These are phyloP conservation scores for Casuarina glauca DNA, from an alignment of 306 rosid species.

Conservation along the genomic window DNA sequence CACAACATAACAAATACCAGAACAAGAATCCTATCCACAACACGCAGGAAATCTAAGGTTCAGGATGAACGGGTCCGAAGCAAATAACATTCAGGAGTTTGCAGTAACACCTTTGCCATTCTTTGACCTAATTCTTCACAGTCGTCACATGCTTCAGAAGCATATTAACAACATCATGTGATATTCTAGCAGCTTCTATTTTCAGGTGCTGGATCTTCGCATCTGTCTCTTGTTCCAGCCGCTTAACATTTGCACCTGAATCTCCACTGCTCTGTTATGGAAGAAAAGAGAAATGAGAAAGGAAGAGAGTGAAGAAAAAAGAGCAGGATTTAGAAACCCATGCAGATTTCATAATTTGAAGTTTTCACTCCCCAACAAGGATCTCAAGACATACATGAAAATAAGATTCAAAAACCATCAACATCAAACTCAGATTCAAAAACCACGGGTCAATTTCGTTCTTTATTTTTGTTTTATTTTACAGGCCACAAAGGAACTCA, in stretches of 20 bases:
- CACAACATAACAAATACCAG: background rate
- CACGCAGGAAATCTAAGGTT: constrained; percentile 29
- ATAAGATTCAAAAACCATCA: background rate
- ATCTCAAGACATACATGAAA: constrained; percentile 2
- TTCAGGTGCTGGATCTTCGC: constrained; percentile 37
- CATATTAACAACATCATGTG: constrained; percentile 69
- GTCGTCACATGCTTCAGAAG: constrained; percentile 60
- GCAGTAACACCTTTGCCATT: no score
- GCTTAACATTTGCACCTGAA: constrained; percentile 27
- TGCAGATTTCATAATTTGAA: background rate
- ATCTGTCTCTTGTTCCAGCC: no score
- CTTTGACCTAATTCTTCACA: no score
- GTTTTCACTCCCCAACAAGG: background rate
- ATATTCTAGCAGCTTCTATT: constrained; percentile 54
- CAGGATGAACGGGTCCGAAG: constrained; percentile 31
- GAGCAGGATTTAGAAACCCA: background rate
- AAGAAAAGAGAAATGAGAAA: background rate
- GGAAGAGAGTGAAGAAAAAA: background rate
- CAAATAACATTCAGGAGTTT: background rate
- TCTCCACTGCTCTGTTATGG: constrained; percentile 79
- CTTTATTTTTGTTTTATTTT: no score
- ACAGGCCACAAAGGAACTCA: no score
- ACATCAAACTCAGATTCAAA: background rate
- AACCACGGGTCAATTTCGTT: background rate
- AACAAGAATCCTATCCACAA: constrained; percentile 24